Conservation (phyloP, 805 yeast genomes). For the Spathaspora passalidarum region DNA sequence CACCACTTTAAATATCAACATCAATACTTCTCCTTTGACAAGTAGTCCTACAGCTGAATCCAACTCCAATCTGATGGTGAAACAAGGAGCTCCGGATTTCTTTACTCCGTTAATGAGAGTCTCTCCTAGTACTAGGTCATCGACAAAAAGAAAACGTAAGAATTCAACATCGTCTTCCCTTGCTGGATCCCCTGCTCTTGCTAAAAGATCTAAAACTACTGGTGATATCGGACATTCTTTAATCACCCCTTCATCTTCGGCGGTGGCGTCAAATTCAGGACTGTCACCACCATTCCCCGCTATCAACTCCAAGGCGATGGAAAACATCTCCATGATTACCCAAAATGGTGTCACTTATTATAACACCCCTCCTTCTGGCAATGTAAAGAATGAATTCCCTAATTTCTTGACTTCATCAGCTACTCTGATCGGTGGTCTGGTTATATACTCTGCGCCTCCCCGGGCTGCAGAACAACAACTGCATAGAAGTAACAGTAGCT, state of each 20-base stretch:
- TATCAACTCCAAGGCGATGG: slow-evolving; percentile 31
- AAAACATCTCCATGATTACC: slow-evolving; percentile 31
- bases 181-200: slow-evolving; percentile 5
- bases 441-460: background rate
- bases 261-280: slow-evolving; percentile 1
- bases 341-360: slow-evolving; percentile 12
- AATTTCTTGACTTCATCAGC: background rate
- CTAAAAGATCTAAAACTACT: slow-evolving; percentile 7
- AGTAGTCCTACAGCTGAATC: slow-evolving; percentile 39
- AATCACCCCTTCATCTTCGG: slow-evolving; percentile 17
- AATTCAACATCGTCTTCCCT: slow-evolving; percentile 5
- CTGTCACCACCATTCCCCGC: slow-evolving; percentile 8
- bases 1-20: slow-evolving; percentile 38
- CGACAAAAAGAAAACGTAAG: slow-evolving; percentile 11
- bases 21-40: slow-evolving; percentile 35
- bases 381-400: slow-evolving; percentile 9
- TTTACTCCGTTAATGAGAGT: slow-evolving; percentile 45
- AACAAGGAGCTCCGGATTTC: slow-evolving; percentile 41
- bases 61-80: slow-evolving; percentile 34
- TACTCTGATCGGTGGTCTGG: background rate
- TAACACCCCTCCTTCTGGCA: slow-evolving; percentile 20
- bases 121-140: slow-evolving; percentile 21
- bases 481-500: background rate
- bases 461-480: background rate
- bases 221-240: slow-evolving; percentile 5